Conservation (phyloP, 305 asterid species). For the Fraxinus nigra region DNA sequence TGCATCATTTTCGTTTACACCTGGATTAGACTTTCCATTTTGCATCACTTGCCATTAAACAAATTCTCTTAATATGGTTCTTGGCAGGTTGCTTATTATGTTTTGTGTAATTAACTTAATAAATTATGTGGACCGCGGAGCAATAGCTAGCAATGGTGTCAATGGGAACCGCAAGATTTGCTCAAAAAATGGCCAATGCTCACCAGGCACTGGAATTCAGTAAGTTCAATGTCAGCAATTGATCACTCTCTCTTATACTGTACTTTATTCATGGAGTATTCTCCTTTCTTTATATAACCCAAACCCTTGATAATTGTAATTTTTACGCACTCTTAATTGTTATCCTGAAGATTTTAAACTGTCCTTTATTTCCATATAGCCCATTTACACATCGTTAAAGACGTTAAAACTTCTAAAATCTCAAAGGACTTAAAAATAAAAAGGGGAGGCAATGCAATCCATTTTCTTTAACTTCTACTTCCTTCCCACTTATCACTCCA, state of each 20-base stretch:
- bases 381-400: not conserved
- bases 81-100: conserved; percentile 69
- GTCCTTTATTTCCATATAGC: not conserved
- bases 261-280: not conserved
- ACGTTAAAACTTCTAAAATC: not conserved
- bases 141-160: conserved; percentile 91
- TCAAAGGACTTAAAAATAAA: not conserved
- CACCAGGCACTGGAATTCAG: conserved; percentile 92
- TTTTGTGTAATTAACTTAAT: conserved; percentile 72
- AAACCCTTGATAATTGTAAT: not conserved
- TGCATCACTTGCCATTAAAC: conserved; percentile 1
- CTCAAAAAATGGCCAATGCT: conserved; percentile 51
- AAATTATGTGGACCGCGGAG: conserved; percentile 82
- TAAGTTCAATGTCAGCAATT: conserved; percentile 34
- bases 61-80: not conserved
- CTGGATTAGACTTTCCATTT: not conserved
- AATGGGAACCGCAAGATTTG: conserved; percentile 70
- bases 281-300: not conserved
- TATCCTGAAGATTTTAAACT: not conserved
- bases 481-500: not conserved
- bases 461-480: not conserved
- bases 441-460: not conserved
- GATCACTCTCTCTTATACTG: not conserved
- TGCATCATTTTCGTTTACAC: not conserved
- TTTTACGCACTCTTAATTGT: not conserved